Conservation (phyloP, 768 basidiomycete species). For the Auriscalpium microsporum region DNA sequence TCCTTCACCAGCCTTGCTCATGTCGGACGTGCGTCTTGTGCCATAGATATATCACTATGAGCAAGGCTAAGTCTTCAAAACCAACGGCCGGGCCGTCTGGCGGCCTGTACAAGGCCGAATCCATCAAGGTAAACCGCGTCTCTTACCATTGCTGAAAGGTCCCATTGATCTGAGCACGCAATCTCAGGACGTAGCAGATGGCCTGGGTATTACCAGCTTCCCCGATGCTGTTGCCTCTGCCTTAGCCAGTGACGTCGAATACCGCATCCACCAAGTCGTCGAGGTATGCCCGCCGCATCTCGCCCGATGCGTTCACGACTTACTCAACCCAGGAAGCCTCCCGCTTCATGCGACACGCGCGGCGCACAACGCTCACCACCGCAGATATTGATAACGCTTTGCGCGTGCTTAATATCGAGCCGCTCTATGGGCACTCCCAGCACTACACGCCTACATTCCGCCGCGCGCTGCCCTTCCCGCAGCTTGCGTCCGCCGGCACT, state of each 20-base stretch:
- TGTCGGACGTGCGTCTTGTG: too few relatives aligned
- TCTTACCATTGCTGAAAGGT: background rate
- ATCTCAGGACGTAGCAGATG: conserved; percentile 82
- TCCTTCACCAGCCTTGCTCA: too few relatives aligned
- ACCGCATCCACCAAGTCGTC: conserved; percentile 89
- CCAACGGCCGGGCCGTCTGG: background rate
- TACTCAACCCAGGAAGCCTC: conserved; percentile 68
- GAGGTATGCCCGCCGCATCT: conserved; percentile 46
- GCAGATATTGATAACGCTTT: conserved; percentile 91
- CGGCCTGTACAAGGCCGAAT: background rate
- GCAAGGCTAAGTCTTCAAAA: background rate
- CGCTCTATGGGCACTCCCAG: conserved; percentile 78
- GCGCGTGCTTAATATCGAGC: conserved; percentile 92
- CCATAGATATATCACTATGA: background rate
- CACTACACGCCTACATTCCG: conserved; percentile 57
- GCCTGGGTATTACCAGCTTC: conserved; percentile 65
- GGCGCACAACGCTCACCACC: conserved; percentile 82
- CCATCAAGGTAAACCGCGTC: background rate
- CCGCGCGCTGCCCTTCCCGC: conserved; percentile 38
- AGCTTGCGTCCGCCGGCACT: conserved; percentile 46
- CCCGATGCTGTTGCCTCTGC: conserved; percentile 73
- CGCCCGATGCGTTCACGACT: background rate
- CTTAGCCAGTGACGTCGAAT: conserved; percentile 94
- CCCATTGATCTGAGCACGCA: background rate
- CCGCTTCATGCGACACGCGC: conserved; percentile 92